Base-by-base conservation (phyloP, 2,329 filamentous ascomycete species). In the Emmonsiellopsis sp. region DNA sequence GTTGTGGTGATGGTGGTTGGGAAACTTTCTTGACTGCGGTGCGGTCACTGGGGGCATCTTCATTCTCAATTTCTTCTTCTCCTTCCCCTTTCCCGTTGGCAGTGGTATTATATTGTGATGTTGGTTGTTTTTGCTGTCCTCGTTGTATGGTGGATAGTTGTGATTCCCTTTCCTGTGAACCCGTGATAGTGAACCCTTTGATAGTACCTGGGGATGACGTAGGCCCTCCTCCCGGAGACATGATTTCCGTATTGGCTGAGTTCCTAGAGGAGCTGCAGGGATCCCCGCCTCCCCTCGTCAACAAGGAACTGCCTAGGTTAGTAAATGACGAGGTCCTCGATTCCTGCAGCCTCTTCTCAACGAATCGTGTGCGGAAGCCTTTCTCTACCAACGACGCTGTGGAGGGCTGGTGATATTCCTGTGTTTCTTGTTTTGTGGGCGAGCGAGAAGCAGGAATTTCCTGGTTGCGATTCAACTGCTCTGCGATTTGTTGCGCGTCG, bases 331-430 rank as follows among this genome's bases (percentile, higher is more conserved):
- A 57, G 7, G 54, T 46, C 37, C 52, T 58, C 16, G 61, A 59
- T 42, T 64, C 61, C 13, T 59, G 59, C 13, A 55, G 55, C 26
- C 60, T 54, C 50, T 60, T 62, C 56, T 72, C 66, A 6, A 64
- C 65, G 52, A 73, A 73, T 31, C 62, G 64, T 6, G 61, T 55
- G 3, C 71, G 67, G 54, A 73, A 73, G 46, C 67, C 63, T 32
- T 63, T 66, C 13, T 69, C 65, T 9, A 72, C 68, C 2, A 73
- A 62, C n/a, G 63, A 55, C 20, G 46, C 45, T 4, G 51, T 40
- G 2, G 58, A 54, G 32, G 57, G 54, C 51, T 58, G 49, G 44
- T 52, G 20, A 50, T 7, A n/a, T 52, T 54, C 57, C 16, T 26
- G 46, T 4, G 10, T 6, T 26, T 38, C 3, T 49, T 49, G 46